Evolutionary conservation across 2,329 filamentous ascomycete species (phyloP), one percentile per base, ranked within the genome.

Genomic region (Zymoseptoria pseudotritici): DNA sequence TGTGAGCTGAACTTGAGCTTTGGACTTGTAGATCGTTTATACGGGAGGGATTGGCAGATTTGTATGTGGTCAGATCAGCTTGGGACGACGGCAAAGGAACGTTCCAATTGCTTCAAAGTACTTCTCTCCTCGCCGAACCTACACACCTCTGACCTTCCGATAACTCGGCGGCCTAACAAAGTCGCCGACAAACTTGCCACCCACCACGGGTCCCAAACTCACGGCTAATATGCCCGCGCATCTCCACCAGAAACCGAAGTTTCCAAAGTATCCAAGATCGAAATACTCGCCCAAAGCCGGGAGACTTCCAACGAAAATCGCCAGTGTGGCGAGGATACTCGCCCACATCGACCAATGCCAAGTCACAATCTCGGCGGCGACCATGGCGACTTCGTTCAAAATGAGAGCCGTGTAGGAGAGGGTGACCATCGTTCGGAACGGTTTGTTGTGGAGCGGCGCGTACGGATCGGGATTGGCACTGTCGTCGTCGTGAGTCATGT

Each of bases 351-450:
- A 81, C 49, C 88, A 88, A 74, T 97, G 94, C 94, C 94, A 99
- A 0, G 94, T 99, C 3, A 91, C 96, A 68, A 99, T 90, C 72
- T 96, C 90, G 61, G 96, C 90, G 3, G 92, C 93, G 2, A 97
- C 94, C 95, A 99, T 99, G 68, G 95, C 83, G 61, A 99, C 83
- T 73, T 99, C 94, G 74, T 97, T 99, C 63, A 97, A 79, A 4
- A 99, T 86, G 2, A 99, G 83, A 0, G 91, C 91, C 0, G 93
- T 95, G 72, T 96, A 99, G 60, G 87, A 91, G 53, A 99, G 90
- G 22, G 89, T 86, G 58, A 97, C 90, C 87, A 99, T 96, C 61
- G 72, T 69, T 19, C 68, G 68, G 65, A 79, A 78, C 4, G 64
- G 66, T 1, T 55, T 50, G 4, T 66, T 68, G 20, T 63, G 58